These are phyloP conservation scores for Zanthoxylum bungeanum DNA, from an alignment of 345 rosid species.

Conservation along the genomic window DNA sequence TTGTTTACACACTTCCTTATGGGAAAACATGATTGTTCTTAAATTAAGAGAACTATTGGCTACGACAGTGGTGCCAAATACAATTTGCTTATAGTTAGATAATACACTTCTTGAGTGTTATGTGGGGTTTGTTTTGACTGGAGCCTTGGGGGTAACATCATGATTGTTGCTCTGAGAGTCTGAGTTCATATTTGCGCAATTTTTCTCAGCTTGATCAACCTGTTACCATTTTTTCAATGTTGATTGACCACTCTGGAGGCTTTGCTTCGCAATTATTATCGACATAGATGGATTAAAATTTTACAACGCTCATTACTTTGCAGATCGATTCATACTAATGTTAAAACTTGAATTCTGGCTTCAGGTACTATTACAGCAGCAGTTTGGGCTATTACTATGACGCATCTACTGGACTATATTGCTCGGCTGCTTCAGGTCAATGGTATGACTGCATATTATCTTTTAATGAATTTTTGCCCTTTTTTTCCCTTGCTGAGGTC, in stretches of 20 bases:
- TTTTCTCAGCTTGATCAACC: not conserved
- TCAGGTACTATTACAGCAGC: conserved; percentile 94
- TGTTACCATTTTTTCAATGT: not conserved
- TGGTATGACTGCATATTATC: conserved; percentile 45
- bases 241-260: not conserved
- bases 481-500: not conserved
- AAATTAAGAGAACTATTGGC: not conserved
- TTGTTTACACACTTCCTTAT: not conserved
- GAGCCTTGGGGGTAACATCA: not conserved
- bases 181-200: not conserved
- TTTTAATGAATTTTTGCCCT: not conserved
- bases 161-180: not conserved
- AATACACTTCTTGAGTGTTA: not conserved
- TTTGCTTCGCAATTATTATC: not conserved
- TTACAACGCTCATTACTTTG: not conserved
- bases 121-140: not conserved
- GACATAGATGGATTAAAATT: not conserved
- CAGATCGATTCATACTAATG: not conserved
- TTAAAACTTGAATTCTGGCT: not conserved
- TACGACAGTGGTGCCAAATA: not conserved
- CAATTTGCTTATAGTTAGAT: not conserved
- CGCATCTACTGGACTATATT: conserved; percentile 73
- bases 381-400: conserved; percentile 88
- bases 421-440: conserved; percentile 77
- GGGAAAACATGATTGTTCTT: not conserved